These are phyloP conservation scores for Anisodus tanguticus DNA, from an alignment of 257 asterid genomes.

Conservation along the genomic window DNA sequence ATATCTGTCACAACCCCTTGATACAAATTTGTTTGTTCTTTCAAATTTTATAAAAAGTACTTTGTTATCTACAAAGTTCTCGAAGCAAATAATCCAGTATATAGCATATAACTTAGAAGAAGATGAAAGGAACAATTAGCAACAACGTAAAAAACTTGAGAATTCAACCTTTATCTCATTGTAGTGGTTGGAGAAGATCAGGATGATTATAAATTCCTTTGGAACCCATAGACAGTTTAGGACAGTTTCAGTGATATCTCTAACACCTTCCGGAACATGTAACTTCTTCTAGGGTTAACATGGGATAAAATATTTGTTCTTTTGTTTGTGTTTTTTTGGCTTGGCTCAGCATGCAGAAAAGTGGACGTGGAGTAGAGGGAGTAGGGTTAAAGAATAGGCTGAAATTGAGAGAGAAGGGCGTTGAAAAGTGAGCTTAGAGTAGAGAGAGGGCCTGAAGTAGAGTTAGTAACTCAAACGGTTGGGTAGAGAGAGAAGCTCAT, in stretches of 20 bases:
- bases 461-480: slow-evolving; percentile 1
- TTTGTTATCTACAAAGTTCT: not conserved
- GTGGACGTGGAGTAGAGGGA: not conserved
- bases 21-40: not conserved
- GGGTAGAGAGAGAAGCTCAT: not conserved
- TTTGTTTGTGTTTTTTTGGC: not conserved
- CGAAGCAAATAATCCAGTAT: not conserved
- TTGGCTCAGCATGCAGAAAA: not conserved
- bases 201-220: not conserved
- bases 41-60: not conserved
- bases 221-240: not conserved
- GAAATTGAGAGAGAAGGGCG: not conserved
- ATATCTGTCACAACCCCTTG: not conserved
- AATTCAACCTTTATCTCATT: not conserved
- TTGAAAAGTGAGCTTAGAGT: not conserved
- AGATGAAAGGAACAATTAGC: not conserved
- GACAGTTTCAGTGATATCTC: not conserved
- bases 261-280: not conserved
- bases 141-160: not conserved
- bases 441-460: not conserved
- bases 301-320: not conserved
- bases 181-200: not conserved
- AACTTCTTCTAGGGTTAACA: not conserved
- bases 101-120: not conserved
- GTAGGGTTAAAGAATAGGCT: not conserved